phyloP scores from a whole-genome alignment of 2,329 filamentous ascomycete genomes.

The Verruconis gallopava region DNA sequence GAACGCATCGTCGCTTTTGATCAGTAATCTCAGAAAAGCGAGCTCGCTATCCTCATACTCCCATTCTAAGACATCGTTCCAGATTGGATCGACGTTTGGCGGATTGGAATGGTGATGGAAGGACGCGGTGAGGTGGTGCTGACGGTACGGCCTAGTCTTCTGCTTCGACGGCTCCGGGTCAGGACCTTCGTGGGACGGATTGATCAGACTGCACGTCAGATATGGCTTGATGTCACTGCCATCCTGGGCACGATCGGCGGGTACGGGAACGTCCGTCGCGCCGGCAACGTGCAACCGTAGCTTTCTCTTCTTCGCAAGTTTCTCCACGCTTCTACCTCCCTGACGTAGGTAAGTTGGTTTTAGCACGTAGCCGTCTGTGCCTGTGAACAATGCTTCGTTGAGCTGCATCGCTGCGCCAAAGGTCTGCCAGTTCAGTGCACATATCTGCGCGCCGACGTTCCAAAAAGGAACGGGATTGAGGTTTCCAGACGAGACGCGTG shows the following conservation, averaged over 20 bases:
- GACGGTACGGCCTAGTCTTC: constrained; percentile 49
- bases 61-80: constrained; percentile 55
- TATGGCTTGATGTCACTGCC: constrained; percentile 45
- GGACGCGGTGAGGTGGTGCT: constrained; percentile 37
- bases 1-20: constrained; percentile 56
- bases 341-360: constrained; percentile 71
- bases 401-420: constrained; percentile 92
- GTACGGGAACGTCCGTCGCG: constrained; percentile 47
- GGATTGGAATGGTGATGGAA: constrained; percentile 47
- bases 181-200: constrained; percentile 35
- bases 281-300: constrained; percentile 48
- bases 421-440: constrained; percentile 87
- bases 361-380: constrained; percentile 68
- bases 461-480: constrained; percentile 75
- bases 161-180: constrained; percentile 41
- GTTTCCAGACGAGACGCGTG: constrained; percentile 74
- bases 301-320: constrained; percentile 32
- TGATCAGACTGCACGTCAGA: constrained; percentile 50
- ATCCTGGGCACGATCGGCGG: constrained; percentile 36
- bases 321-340: constrained; percentile 40
- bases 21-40: constrained; percentile 48
- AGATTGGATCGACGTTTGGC: constrained; percentile 46
- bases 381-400: constrained; percentile 82
- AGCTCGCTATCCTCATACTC: constrained; percentile 55
- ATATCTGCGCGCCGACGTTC: constrained; percentile 79